Evolutionary conservation across 345 rosid genomes (phyloP).

Genomic region (Hibiscus mutabilis): DNA sequence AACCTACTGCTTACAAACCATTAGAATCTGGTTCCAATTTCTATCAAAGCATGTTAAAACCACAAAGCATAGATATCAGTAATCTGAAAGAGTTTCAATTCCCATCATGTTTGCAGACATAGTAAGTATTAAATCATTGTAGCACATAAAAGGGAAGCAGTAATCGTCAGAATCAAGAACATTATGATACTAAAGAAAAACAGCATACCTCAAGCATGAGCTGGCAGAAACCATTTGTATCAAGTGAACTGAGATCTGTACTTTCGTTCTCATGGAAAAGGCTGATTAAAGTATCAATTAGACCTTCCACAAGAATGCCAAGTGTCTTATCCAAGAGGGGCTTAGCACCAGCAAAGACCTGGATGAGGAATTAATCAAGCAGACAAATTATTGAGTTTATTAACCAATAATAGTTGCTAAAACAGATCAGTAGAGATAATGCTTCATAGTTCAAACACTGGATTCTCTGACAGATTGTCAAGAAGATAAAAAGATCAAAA

Average conservation of each 20-base stretch:
- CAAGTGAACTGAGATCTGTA: constrained; percentile 58
- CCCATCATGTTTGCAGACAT: neutral
- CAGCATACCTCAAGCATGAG: constrained; percentile 86
- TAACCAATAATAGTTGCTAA: neutral
- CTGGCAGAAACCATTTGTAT: constrained; percentile 95
- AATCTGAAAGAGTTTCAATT: neutral
- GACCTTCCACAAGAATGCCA: constrained; percentile 91
- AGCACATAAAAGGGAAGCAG: neutral
- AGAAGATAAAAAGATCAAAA: neutral
- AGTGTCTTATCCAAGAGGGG: constrained; percentile 89
- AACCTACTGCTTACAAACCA: neutral
- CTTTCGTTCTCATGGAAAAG: constrained; percentile 67
- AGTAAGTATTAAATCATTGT: neutral
- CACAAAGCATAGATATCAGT: neutral
- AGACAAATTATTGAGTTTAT: neutral
- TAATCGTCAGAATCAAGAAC: neutral
- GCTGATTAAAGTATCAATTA: constrained; percentile 82
- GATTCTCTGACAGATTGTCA: neutral
- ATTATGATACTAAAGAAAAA: neutral
- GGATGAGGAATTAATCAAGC: constrained; percentile 9
- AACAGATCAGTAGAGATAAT: neutral
- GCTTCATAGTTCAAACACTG: neutral
- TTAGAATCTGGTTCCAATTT: neutral
- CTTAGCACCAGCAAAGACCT: constrained; percentile 96
- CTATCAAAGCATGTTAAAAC: neutral